These are phyloP conservation scores for Torulaspora quercuum DNA, from an alignment of 805 yeast genomes.

Conservation along the genomic window DNA sequence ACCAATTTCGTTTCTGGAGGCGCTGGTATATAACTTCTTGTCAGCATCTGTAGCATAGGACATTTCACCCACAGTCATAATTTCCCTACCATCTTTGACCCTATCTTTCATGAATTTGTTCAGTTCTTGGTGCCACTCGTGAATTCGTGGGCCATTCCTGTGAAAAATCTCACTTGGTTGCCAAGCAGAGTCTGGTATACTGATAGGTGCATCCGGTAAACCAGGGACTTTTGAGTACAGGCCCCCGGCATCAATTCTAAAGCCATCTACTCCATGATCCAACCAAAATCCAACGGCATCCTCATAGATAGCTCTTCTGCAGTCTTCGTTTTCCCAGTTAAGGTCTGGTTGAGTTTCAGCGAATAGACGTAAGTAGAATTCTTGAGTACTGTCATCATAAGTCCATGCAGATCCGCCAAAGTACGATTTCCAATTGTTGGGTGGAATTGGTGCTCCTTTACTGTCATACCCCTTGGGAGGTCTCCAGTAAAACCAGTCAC, in stretches of 20 bases:
- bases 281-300: conserved; percentile 52
- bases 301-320: conserved; percentile 40
- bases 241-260: conserved; percentile 55
- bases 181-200: conserved; percentile 39
- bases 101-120: conserved; percentile 41
- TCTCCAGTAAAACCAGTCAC: conserved; percentile 62
- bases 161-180: conserved; percentile 40
- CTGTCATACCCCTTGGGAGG: conserved; percentile 46
- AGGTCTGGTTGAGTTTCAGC: conserved; percentile 56
- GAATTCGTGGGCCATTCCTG: conserved; percentile 53
- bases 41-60: conserved; percentile 44
- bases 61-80: conserved; percentile 57
- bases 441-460: conserved; percentile 49
- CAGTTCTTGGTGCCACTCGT: conserved; percentile 56
- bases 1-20: conserved; percentile 39
- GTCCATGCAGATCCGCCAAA: conserved; percentile 58
- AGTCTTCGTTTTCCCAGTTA: conserved; percentile 52
- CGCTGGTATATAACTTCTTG: conserved; percentile 43
- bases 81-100: conserved; percentile 39
- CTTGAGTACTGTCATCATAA: conserved; percentile 51
- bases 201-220: conserved; percentile 49
- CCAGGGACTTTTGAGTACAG: conserved; percentile 48
- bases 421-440: conserved; percentile 53
- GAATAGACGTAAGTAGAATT: conserved; percentile 54
- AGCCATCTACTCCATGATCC: conserved; percentile 55